Evolutionary conservation across 495 filamentous ascomycete species (phyloP).

Genomic region (Penicillium flavigenum): DNA sequence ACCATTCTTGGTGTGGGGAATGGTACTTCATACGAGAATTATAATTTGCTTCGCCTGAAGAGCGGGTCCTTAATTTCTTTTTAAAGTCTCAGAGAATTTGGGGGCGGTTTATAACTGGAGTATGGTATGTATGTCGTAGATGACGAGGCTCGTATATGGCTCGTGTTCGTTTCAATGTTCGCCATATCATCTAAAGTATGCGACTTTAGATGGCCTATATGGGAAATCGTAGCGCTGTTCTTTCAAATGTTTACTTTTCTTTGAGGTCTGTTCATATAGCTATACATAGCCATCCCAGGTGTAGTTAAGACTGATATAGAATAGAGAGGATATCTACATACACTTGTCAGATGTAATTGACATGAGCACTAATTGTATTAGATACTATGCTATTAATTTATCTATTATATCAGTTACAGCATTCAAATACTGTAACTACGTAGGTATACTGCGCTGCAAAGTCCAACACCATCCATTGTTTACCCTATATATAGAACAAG

Average conservation of each 20-base stretch:
- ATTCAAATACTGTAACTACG: neutral
- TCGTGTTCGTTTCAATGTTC: neutral
- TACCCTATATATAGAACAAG: slow-evolving; percentile 18
- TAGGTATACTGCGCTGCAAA: neutral
- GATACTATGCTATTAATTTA: neutral
- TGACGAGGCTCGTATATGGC: neutral
- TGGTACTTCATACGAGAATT: neutral
- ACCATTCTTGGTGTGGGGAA: neutral
- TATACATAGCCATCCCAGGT: neutral
- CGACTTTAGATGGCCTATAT: neutral
- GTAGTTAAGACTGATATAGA: neutral
- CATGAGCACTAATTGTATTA: neutral
- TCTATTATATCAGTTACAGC: neutral
- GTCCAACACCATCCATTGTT: slow-evolving; percentile 3
- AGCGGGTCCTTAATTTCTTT: neutral
- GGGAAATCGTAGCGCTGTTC: neutral
- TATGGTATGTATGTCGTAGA: too few relatives aligned
- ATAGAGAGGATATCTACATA: neutral
- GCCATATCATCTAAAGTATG: neutral
- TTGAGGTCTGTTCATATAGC: neutral
- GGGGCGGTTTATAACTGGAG: neutral
- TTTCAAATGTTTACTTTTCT: neutral
- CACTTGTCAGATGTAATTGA: neutral
- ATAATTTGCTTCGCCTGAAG: neutral
- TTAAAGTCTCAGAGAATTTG: neutral